phyloP scores from a whole-genome alignment of 257 asterid species.

The Nicotiana tomentosiformis region DNA sequence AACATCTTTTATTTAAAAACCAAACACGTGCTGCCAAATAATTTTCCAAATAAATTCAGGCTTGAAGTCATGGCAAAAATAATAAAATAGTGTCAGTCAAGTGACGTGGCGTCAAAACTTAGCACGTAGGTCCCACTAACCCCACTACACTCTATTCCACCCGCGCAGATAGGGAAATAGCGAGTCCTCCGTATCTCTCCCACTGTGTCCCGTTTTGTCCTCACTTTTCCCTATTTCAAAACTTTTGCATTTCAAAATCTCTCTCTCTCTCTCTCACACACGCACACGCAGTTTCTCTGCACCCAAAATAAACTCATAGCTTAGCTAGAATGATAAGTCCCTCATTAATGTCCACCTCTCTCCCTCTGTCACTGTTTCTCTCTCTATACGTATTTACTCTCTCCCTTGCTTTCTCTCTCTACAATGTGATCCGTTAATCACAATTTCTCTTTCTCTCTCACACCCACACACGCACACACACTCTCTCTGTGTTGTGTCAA shows the following conservation, averaged over 20 bases:
- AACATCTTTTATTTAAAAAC: not conserved
- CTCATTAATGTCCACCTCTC: conserved; percentile 24
- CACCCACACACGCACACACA: not conserved
- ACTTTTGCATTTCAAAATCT: conserved; percentile 35
- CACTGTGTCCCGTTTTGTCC: conserved; percentile 21
- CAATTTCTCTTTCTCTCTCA: conserved; percentile 18
- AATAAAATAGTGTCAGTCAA: too few relatives aligned
- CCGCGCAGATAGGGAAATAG: not conserved
- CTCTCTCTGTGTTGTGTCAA: not conserved
- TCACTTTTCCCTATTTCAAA: conserved; percentile 5
- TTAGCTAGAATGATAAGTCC: not conserved
- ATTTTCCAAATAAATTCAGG: not conserved
- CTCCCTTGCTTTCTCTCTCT: conserved; percentile 31
- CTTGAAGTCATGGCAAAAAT: conserved; percentile 1
- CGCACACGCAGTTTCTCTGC: not conserved
- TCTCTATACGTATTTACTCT: conserved; percentile 7
- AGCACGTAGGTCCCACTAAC: conserved; percentile 7
- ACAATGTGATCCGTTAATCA: conserved; percentile 11
- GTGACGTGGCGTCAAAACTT: not conserved
- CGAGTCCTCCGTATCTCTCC: not conserved
- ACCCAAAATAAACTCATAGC: too few relatives aligned
- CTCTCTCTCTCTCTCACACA: not conserved
- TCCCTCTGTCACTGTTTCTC: conserved; percentile 17
- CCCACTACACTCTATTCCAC: not conserved
- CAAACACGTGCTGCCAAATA: not conserved